These are phyloP conservation scores for Neurospora terricola DNA, from an alignment of 495 filamentous ascomycete genomes.

Conservation along the genomic window DNA sequence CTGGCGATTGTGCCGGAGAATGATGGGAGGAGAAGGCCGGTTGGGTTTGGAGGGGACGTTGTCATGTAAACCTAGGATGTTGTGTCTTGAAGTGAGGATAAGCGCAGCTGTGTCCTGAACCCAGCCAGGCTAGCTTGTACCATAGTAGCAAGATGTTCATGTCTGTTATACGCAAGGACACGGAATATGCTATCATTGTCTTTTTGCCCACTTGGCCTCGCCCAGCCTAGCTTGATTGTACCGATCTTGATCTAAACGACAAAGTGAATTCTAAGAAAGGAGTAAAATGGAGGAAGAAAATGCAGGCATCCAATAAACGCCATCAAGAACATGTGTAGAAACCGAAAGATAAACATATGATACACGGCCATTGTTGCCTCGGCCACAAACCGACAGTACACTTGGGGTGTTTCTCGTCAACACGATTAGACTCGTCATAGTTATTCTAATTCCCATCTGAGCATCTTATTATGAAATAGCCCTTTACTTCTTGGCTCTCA, in stretches of 20 bases:
- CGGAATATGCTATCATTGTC: neutral
- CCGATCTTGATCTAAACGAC: neutral
- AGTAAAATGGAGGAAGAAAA: neutral
- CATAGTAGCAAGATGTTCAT: neutral
- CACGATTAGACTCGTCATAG: neutral
- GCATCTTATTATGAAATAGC: neutral
- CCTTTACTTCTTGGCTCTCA: slow-evolving; percentile 36
- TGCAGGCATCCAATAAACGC: neutral
- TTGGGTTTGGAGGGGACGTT: slow-evolving; percentile 85
- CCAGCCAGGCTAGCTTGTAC: neutral
- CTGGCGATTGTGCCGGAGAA: slow-evolving; percentile 83
- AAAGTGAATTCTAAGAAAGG: neutral
- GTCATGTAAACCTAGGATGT: neutral
- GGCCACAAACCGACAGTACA: neutral
- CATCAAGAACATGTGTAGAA: neutral
- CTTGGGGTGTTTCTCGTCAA: neutral
- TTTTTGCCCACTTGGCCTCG: neutral
- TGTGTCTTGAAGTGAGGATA: neutral
- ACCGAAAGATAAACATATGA: neutral
- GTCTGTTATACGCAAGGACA: neutral
- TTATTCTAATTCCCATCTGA: neutral
- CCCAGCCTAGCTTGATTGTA: neutral
- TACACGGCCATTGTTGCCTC: neutral
- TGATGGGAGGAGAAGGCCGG: slow-evolving; percentile 59
- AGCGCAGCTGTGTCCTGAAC: neutral